A percentile compares a stretch with the other conserved stretches of the same genome.
These are phyloP conservation scores for Calendula officinalis DNA, from an alignment of 129 eudicot genomes.

Conservation along the genomic window DNA sequence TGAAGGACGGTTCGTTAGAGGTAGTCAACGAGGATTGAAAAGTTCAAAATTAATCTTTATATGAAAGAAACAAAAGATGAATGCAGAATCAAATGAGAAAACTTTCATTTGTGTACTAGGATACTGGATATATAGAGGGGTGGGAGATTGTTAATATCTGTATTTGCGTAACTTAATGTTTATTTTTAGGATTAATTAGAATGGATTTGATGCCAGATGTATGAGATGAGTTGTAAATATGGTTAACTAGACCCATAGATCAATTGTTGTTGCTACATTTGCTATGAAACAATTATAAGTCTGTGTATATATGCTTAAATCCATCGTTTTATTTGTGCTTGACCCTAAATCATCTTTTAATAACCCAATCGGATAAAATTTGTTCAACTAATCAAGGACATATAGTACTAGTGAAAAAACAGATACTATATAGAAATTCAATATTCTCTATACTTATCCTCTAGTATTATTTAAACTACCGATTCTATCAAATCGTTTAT, in stretches of 20 bases:
- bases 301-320: background rate
- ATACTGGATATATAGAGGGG: background rate
- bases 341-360: too few species aligned
- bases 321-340: too few species aligned
- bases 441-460: too few species aligned
- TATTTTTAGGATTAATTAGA: slow-evolving; percentile 11
- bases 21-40: slow-evolving; percentile 13
- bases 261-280: slow-evolving; percentile 15
- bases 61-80: background rate
- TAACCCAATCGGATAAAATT: too few species aligned
- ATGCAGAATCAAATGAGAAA: slow-evolving; percentile 9
- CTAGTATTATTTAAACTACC: too few species aligned
- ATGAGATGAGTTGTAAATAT: slow-evolving; percentile 23
- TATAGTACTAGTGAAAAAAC: too few species aligned
- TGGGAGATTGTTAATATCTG: background rate
- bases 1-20: slow-evolving; percentile 51
- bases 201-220: slow-evolving; percentile 20
- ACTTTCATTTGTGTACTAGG: slow-evolving; percentile 13
- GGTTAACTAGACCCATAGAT: slow-evolving; percentile 13
- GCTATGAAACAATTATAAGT: background rate
- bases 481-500: too few species aligned
- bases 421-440: too few species aligned
- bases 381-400: too few species aligned
- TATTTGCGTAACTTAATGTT: background rate
- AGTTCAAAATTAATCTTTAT: background rate